Conservation (phyloP, 169 alveolate genomes). For the Perkinsus chesapeaki region DNA sequence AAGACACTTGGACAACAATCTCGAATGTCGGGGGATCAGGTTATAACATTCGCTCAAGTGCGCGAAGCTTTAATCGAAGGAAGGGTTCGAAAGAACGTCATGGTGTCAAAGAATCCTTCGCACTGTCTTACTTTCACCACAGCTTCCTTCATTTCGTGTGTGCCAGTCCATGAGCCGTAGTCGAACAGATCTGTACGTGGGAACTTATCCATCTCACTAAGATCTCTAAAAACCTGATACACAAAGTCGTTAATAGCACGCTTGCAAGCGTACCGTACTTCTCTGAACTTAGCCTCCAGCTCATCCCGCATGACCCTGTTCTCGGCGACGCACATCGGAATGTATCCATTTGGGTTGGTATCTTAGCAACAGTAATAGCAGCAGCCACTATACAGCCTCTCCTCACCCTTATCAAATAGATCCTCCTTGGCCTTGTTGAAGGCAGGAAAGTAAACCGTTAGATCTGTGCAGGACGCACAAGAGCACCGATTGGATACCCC, state of each 20-base stretch:
- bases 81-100: no score
- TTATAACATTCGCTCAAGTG: no score
- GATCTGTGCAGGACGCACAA: not conserved
- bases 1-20: no score
- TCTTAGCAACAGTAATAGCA: not conserved
- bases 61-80: no score
- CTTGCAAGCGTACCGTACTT: not conserved
- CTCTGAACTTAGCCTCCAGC: not conserved
- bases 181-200: not conserved
- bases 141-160: not conserved
- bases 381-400: not conserved
- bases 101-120: not conserved
- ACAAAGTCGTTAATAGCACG: not conserved
- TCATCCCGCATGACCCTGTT: not conserved
- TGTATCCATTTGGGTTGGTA: not conserved
- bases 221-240: not conserved
- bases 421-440: not conserved
- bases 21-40: no score
- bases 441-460: not conserved
- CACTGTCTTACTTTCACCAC: not conserved
- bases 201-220: not conserved
- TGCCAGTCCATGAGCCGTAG: not conserved
- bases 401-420: not conserved
- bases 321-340: not conserved
- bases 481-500: not conserved